Conservation (phyloP, 306 rosid genomes). For the Quercus glauca region DNA sequence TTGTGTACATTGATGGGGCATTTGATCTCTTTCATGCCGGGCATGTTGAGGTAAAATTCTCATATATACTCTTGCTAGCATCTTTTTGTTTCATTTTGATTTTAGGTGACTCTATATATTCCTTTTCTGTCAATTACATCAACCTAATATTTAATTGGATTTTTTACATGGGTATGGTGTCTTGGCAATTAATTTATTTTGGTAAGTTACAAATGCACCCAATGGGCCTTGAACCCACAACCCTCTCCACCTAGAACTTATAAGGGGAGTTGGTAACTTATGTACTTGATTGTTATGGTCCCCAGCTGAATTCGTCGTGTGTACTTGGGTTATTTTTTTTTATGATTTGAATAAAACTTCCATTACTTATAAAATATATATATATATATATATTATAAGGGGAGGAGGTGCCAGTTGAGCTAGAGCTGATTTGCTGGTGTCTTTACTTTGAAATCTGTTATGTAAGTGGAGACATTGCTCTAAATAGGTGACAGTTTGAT, state of each 20-base stretch:
- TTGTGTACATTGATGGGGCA: slow-evolving; percentile 98
- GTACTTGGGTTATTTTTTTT: too few species aligned
- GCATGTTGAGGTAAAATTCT: slow-evolving; percentile 74
- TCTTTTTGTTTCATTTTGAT: background rate
- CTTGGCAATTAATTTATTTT: background rate
- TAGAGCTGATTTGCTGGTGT: background rate
- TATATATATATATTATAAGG: too few species aligned
- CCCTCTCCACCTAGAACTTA: too few species aligned
- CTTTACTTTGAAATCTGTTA: background rate
- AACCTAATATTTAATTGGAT: background rate
- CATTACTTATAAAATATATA: too few species aligned
- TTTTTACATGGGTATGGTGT: background rate
- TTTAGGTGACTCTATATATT: background rate
- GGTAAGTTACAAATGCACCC: too few species aligned
- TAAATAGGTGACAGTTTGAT: background rate
- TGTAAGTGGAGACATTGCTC: background rate
- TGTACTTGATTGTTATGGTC: too few species aligned
- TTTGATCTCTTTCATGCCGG: slow-evolving; percentile 99
- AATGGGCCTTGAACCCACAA: too few species aligned
- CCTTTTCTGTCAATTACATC: background rate
- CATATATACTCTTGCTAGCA: background rate
- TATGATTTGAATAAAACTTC: too few species aligned
- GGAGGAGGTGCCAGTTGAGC: too few species aligned
- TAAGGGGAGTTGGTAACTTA: too few species aligned
- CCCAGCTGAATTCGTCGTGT: too few species aligned